Evolutionary conservation across 2,329 filamentous ascomycete genomes (phyloP).

Genomic region (Davidsoniella neocaledoniae): DNA sequence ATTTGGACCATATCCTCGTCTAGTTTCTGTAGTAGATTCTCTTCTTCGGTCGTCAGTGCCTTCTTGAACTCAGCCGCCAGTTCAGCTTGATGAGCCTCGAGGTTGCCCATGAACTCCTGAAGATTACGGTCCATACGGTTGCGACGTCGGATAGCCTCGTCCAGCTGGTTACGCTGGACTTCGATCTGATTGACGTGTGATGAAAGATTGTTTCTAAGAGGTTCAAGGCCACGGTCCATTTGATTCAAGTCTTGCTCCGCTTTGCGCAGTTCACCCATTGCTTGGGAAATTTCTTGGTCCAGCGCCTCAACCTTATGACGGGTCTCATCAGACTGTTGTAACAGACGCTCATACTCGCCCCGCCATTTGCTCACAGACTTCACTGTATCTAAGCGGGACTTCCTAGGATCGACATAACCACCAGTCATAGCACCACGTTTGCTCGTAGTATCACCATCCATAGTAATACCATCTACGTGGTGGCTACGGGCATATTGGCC

Average conservation of each 20-base stretch:
- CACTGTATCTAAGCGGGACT: slow-evolving; percentile 75
- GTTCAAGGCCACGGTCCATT: slow-evolving; percentile 67
- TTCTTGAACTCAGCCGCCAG: slow-evolving; percentile 83
- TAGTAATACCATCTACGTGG: slow-evolving; percentile 80
- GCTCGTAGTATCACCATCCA: slow-evolving; percentile 86
- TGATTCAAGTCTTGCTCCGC: slow-evolving; percentile 62
- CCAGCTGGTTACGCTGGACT: slow-evolving; percentile 55
- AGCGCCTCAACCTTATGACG: slow-evolving; percentile 55
- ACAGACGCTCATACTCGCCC: slow-evolving; percentile 52
- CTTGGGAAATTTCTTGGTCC: slow-evolving; percentile 75
- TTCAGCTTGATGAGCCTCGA: slow-evolving; percentile 64
- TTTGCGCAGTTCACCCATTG: slow-evolving; percentile 72
- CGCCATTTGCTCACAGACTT: slow-evolving; percentile 59
- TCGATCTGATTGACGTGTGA: slow-evolving; percentile 60
- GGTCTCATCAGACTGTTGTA: slow-evolving; percentile 47
- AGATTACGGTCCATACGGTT: slow-evolving; percentile 60
- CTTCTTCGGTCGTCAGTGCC: slow-evolving; percentile 65
- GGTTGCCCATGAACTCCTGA: slow-evolving; percentile 57
- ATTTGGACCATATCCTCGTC: slow-evolving; percentile 54
- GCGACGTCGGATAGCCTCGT: slow-evolving; percentile 45
- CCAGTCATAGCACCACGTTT: slow-evolving; percentile 91
- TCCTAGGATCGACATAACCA: slow-evolving; percentile 75
- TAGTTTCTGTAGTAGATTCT: slow-evolving; percentile 58
- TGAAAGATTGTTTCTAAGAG: slow-evolving; percentile 59
- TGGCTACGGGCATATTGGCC: slow-evolving; percentile 86